These are phyloP conservation scores for Phoenix dactylifera DNA, from an alignment of 176 grass and related monocot genomes.

Conservation along the genomic window DNA sequence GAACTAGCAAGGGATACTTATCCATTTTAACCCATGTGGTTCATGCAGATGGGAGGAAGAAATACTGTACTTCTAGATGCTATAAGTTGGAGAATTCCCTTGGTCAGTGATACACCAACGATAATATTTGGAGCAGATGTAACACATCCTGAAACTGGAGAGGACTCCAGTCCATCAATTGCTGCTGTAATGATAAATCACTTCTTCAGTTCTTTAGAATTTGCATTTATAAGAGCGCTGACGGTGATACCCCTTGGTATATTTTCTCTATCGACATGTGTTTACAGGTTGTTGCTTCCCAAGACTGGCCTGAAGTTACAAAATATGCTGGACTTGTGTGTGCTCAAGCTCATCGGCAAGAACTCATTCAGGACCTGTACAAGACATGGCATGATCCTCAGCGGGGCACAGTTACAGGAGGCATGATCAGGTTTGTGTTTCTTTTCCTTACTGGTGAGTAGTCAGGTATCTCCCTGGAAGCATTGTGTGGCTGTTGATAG, in stretches of 20 bases:
- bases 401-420: conserved; percentile 60
- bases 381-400: conserved; percentile 99
- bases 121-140: conserved; percentile 99
- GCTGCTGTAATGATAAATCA: conserved; percentile 57
- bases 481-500: too few relatives aligned
- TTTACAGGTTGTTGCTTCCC: conserved; percentile 61
- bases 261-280: conserved; percentile 1
- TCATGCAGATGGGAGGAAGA: conserved; percentile 88
- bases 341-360: conserved; percentile 62
- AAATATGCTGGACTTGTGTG: conserved; percentile 68
- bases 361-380: conserved; percentile 83
- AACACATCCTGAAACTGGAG: conserved; percentile 98
- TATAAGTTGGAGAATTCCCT: conserved; percentile 92
- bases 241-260: not conserved
- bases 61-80: conserved; percentile 96
- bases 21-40: conserved; percentile 20
- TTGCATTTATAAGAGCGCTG: not conserved
- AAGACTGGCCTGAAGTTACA: conserved; percentile 76
- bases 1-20: too few relatives aligned
- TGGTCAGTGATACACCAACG: conserved; percentile 98
- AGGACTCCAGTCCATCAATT: conserved; percentile 95
- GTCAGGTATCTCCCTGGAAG: too few relatives aligned
- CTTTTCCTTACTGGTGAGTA: not conserved
- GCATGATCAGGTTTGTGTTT: conserved; percentile 64
- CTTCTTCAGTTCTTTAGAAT: conserved; percentile 1